Evolutionary conservation across 2,329 filamentous ascomycete species (phyloP), one percentile per base, ranked within the genome.

Genomic region (Endothia cerciana): DNA sequence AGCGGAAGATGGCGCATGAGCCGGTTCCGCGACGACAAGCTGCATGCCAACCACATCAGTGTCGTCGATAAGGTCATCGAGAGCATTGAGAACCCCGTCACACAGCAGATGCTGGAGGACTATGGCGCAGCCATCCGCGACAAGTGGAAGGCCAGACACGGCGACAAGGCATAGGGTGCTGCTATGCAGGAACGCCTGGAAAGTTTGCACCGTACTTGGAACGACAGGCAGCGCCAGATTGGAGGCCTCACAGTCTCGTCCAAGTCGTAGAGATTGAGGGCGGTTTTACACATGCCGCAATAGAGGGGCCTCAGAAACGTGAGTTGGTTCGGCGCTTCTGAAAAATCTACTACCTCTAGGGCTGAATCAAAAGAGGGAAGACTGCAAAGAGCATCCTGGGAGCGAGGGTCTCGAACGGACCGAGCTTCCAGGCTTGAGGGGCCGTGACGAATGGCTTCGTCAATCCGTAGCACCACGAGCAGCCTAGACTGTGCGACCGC

Each of bases 11-110:
- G 95, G 95, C 88, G 93, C 65, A 92, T 92, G 76, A 90, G 95
- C 71, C 89, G 94, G 38, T 94, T 97, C 77, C 86, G 95, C 62
- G 94, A 98, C 73, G 95, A 99, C 78, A 99, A 99, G 80, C 82
- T 83, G 36, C 91, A 97, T 71, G 93, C 92, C 0, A 99, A 99
- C 73, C 94, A 98, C 77, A 90, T 91, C 67, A 89, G 82, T 22
- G 94, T 92, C 0, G 92, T 97, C 1, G 83, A 89, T 33, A 96
- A 91, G 75, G 95, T 99, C 4, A 84, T 97, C 66, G 90, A 94
- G 70, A 97, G 92, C 77, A 98, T 99, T 71, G 85, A 88, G 68
- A 93, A 97, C 73, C 89, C 88, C 1, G 93, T 99, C 13, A 91
- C 88, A 0, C 88, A 97, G 77, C 84, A 91, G 65, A 93, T 99